These are phyloP conservation scores for Pseudocercospora fuligena DNA, from an alignment of 2,329 filamentous ascomycete species.

Conservation along the genomic window DNA sequence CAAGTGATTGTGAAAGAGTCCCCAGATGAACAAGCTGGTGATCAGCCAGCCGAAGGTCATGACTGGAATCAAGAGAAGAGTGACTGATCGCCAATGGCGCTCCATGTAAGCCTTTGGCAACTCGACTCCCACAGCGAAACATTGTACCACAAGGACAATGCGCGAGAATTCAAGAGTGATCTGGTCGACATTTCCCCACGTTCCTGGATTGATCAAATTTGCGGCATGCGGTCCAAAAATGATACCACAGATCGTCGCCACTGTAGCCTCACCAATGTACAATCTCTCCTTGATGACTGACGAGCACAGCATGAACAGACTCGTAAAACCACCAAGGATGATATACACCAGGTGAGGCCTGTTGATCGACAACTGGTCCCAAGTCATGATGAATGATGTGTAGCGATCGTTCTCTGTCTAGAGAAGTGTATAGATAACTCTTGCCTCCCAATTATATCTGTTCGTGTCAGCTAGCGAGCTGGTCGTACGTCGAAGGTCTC, in stretches of 20 bases:
- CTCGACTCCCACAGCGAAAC: conserved; percentile 89
- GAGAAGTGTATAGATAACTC: background rate
- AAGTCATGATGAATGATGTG: conserved; percentile 65
- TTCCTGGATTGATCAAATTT: conserved; percentile 74
- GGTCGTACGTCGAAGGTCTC: conserved; percentile 25
- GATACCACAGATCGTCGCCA: conserved; percentile 84
- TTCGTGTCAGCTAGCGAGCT: conserved; percentile 16
- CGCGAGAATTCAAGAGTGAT: conserved; percentile 88
- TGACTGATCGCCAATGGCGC: conserved; percentile 91
- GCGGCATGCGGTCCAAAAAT: conserved; percentile 87
- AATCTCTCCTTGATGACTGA: conserved; percentile 97
- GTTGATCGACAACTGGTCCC: conserved; percentile 83
- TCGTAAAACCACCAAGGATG: conserved; percentile 96
- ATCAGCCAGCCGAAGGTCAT: conserved; percentile 97
- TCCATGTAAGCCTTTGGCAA: conserved; percentile 97
- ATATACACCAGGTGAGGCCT: conserved; percentile 97
- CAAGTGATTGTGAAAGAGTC: conserved; percentile 73
- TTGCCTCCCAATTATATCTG: background rate
- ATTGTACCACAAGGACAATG: conserved; percentile 88
- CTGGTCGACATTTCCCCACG: conserved; percentile 84
- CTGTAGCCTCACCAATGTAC: conserved; percentile 97
- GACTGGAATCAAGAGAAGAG: conserved; percentile 85
- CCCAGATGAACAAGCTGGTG: conserved; percentile 93
- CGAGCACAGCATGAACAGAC: conserved; percentile 97
- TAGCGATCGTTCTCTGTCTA: background rate